phyloP scores from a whole-genome alignment of 208 protist genomes.

The Phytomonas sp. region DNA sequence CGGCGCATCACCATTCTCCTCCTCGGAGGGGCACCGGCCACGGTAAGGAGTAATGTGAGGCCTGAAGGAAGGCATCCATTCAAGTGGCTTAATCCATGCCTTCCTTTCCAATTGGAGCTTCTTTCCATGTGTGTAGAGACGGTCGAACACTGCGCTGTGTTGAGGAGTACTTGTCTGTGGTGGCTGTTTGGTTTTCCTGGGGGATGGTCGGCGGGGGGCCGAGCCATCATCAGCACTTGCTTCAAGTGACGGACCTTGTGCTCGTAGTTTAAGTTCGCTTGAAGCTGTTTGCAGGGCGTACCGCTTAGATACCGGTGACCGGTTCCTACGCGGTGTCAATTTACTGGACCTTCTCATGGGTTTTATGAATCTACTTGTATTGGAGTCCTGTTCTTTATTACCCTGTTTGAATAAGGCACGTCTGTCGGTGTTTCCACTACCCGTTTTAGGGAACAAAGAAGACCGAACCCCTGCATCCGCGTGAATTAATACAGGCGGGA shows the following conservation, averaged over 20 bases:
- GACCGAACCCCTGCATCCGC: not conserved
- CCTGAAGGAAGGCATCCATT: slow-evolving; percentile 14
- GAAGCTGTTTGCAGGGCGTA: slow-evolving; percentile 21
- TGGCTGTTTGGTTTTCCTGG: not conserved
- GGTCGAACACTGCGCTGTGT: slow-evolving; percentile 12
- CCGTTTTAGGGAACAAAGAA: not conserved
- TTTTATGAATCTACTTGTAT: not conserved
- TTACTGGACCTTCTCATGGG: not conserved
- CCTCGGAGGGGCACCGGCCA: not conserved
- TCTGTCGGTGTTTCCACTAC: not conserved
- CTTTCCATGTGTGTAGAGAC: slow-evolving; percentile 22
- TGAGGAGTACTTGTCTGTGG: not conserved
- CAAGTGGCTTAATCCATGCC: not conserved
- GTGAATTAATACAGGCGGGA: not conserved
- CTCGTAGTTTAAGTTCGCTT: slow-evolving; percentile 13
- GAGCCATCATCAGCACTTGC: not conserved
- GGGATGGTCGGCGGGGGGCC: not conserved
- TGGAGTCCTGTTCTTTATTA: not conserved
- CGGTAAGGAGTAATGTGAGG: slow-evolving; percentile 10
- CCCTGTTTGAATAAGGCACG: not conserved
- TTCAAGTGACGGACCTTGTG: not conserved
- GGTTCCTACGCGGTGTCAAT: not conserved
- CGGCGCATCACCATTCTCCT: not conserved
- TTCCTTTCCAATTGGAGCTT: slow-evolving; percentile 16
- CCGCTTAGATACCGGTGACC: not conserved